Base-by-base conservation (phyloP, 2,329 filamentous ascomycete species). In the Fusarium mexicanum region DNA sequence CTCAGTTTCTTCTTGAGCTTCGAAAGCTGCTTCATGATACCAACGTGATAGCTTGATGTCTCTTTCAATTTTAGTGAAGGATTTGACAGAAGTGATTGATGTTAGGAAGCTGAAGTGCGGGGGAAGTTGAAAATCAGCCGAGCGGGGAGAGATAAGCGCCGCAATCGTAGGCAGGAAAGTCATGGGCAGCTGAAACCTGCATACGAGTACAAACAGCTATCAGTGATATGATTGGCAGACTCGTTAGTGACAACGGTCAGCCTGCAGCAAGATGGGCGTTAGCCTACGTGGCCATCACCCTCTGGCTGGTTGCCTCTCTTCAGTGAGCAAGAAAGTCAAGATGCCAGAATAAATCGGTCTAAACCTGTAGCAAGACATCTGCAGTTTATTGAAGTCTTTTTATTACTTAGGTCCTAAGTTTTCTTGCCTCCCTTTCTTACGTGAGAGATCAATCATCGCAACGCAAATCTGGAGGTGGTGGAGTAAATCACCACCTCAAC, bases 21-120 rank as follows among this genome's bases (percentile, higher is more conserved):
- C 1, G 22, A 51, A 14, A 51, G 3, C 0, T 14, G 12, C 16
- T 51, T 51, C 48, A 51, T 51, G 8, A 8, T 10, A 3, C 1
- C 3, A 35, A 18, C 0, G 2, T 18, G 1, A 5, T 4, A 1
- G 4, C 10, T 24, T 8, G 5, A 24, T 20, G 5, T 24, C 16
- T 22, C 6, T 5, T 33, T 3, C 22, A n/a, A n/a, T 1, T 3
- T 18, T 33, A 10, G 29, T 50, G 3, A 51, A 2, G 16, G 0
- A 31, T 31, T 1, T n/a, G 20, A 48, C 6, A 2, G 4, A 48
- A 12, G 13, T 31, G 14, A 17, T 17, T 17, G 7, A 17, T 16
- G 0, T 2, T 12, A 0, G 20, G 2, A 26, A 20, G 14, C 10
- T 31, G 7, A n/a, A 0, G 14, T 51, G 47, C 31, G 48, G 31